Evolutionary conservation across 352 stramenopile species (phyloP).

Genomic region (Stephanocyclus meneghinianus): DNA sequence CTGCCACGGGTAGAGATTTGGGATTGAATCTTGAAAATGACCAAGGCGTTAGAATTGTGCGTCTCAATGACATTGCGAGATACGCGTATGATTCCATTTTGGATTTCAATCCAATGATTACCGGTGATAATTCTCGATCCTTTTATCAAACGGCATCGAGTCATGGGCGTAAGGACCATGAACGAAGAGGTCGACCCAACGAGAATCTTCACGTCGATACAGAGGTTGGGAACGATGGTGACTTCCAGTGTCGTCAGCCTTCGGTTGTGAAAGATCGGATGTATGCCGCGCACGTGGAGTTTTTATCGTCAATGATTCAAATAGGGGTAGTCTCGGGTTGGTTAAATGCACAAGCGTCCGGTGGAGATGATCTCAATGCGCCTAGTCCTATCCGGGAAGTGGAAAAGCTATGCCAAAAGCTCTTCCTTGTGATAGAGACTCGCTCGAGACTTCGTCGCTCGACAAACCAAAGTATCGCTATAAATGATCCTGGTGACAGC

Average conservation of each 20-base stretch:
- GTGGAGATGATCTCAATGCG: slow-evolving; percentile 7
- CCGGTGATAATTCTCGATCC: not conserved
- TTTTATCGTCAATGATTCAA: slow-evolving; percentile 43
- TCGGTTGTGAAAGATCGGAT: slow-evolving; percentile 51
- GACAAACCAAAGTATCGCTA: slow-evolving; percentile 35
- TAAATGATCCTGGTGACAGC: slow-evolving; percentile 36
- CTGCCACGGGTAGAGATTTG: slow-evolving; percentile 47
- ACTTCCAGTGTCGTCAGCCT: slow-evolving; percentile 30
- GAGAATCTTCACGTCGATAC: slow-evolving; percentile 39
- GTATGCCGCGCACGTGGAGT: slow-evolving; percentile 41
- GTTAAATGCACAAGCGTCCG: slow-evolving; percentile 19
- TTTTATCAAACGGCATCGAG: not conserved
- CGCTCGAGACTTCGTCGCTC: slow-evolving; percentile 36
- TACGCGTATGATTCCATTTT: slow-evolving; percentile 47
- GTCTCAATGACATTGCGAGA: slow-evolving; percentile 37
- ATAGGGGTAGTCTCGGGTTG: slow-evolving; percentile 49
- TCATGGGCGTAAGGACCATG: not conserved
- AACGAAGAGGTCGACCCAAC: slow-evolving; percentile 28
- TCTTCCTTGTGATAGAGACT: slow-evolving; percentile 52
- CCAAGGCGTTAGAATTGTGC: slow-evolving; percentile 7
- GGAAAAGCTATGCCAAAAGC: slow-evolving; percentile 51
- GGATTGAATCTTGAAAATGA: slow-evolving; percentile 44
- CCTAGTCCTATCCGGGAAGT: slow-evolving; percentile 18
- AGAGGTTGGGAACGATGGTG: slow-evolving; percentile 13
- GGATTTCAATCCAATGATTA: slow-evolving; percentile 36